Base-by-base conservation (phyloP, 192 early-diverging fungal genomes). In the Phycomyces blakesleeanus region DNA sequence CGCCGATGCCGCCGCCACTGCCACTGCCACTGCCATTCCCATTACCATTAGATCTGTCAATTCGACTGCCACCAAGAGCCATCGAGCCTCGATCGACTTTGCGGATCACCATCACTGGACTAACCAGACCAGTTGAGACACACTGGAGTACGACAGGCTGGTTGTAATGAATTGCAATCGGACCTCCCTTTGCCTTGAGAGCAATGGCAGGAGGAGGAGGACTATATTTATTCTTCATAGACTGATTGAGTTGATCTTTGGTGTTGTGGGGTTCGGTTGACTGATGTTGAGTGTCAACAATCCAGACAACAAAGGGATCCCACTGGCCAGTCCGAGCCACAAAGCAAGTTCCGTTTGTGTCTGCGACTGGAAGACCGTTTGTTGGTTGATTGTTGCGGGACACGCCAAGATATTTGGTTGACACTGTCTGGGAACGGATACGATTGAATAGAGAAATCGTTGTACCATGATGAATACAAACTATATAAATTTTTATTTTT, bases 261-360 rank as follows among this genome's bases (percentile, higher is more conserved):
- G 73, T 20, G 18, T 52, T 55, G 15, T 52, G 49, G 12, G 49
- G 54, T 42, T 51, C 40, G 21, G 79, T 68, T 21, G 69, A 68
- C 4, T 70, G 71, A 51, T 83, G 76, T 12, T 83, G 68, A 14
- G 87, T 82, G 62, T 92, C 83, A 22, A 90, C 87, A 16, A 88
- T 84, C 91, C 90, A 94, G 39, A 96, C 88, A 38, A 88, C 81
- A 71, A 93, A 94, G 14, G 89, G 87, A 61, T 93, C 90, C 94
- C 94, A 96, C 15, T 79, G 73, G 15, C 83, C 81, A 27, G 84
- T 88, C 54, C 88, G 75, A 3, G 85, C 84, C 29, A 88, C 85
- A 77, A 91, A 91, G 39, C 85, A 88, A 0, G 86, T 86, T 34
- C 77, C 77, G 5, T 76, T 71, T 26, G 55, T 64, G 21, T 54